Conservation (phyloP, 371 early-diverging fungal genomes). For the Umbelopsis sp. region DNA sequence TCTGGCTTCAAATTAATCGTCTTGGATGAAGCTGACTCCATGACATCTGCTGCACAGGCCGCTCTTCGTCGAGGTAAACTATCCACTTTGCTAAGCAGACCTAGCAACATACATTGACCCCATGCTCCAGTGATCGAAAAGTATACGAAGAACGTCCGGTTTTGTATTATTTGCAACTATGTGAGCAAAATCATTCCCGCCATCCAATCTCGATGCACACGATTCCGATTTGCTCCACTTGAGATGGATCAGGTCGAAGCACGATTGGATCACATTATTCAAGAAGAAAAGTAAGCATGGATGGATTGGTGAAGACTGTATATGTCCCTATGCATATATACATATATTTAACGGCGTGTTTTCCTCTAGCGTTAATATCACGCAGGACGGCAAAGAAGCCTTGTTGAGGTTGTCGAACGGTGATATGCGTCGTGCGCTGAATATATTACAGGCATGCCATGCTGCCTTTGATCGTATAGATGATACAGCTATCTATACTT, state of each 20-base stretch:
- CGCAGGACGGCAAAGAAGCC: conserved; percentile 80
- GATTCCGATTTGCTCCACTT: conserved; percentile 97
- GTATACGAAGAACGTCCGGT: conserved; percentile 96
- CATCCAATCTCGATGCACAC: conserved; percentile 97
- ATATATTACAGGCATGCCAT: conserved; percentile 91
- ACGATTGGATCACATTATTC: conserved; percentile 76
- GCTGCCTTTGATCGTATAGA: conserved; percentile 81
- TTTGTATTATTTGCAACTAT: conserved; percentile 99
- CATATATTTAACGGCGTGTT: too few relatives aligned
- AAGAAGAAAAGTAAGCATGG: conserved; percentile 66
- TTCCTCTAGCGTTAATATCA: conserved; percentile 71
- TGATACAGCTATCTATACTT: conserved; percentile 82
- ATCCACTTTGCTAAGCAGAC: background rate
- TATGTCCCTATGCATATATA: too few relatives aligned
- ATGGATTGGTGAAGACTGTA: background rate
- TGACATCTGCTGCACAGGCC: conserved; percentile 97
- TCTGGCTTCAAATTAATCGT: conserved; percentile 94
- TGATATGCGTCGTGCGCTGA: conserved; percentile 97
- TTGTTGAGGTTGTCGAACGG: conserved; percentile 84
- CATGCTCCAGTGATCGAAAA: conserved; percentile 90
- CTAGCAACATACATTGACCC: background rate
- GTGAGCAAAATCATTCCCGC: conserved; percentile 98
- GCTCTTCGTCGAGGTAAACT: conserved; percentile 90
- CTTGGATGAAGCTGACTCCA: conserved; percentile 98
- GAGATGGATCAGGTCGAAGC: conserved; percentile 72